Evolutionary conservation across 805 yeast genomes (phyloP).

Genomic region (Candida nanaspora): DNA sequence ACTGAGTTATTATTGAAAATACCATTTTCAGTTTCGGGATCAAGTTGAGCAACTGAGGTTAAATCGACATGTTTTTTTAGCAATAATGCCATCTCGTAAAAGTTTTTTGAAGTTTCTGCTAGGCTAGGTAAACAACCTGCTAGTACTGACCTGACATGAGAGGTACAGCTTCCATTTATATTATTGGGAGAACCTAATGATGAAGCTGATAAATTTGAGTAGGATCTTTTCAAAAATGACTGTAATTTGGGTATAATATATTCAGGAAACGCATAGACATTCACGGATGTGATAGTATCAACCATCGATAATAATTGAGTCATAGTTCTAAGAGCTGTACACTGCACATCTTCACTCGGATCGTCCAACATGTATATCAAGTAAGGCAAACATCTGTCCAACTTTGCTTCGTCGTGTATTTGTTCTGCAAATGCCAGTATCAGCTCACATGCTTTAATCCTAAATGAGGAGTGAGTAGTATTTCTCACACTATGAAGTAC

Average conservation of each 20-base stretch:
- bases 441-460: constrained; percentile 68
- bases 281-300: constrained; percentile 61
- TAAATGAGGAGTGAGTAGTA: constrained; percentile 49
- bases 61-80: constrained; percentile 28
- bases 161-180: too few species aligned
- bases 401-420: constrained; percentile 72
- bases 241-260: constrained; percentile 69
- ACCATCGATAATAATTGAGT: constrained; percentile 65
- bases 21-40: constrained; percentile 39
- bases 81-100: constrained; percentile 53
- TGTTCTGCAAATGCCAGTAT: constrained; percentile 70
- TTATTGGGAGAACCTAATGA: too few species aligned
- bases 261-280: constrained; percentile 72
- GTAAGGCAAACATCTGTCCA: constrained; percentile 83
- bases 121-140: constrained; percentile 70
- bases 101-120: constrained; percentile 56
- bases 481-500: constrained; percentile 56
- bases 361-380: constrained; percentile 69
- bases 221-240: constrained; percentile 31
- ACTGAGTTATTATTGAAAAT: constrained; percentile 25
- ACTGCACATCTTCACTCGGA: constrained; percentile 54
- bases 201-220: too few species aligned
- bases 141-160: constrained; percentile 53
- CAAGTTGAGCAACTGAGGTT: constrained; percentile 20
- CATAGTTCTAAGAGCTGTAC: constrained; percentile 54